A percentile compares a stretch with the other conserved stretches of the same genome.
These are phyloP conservation scores for Fragilaria crotonensis DNA, from an alignment of 108 stramenopile genomes.

Conservation along the genomic window DNA sequence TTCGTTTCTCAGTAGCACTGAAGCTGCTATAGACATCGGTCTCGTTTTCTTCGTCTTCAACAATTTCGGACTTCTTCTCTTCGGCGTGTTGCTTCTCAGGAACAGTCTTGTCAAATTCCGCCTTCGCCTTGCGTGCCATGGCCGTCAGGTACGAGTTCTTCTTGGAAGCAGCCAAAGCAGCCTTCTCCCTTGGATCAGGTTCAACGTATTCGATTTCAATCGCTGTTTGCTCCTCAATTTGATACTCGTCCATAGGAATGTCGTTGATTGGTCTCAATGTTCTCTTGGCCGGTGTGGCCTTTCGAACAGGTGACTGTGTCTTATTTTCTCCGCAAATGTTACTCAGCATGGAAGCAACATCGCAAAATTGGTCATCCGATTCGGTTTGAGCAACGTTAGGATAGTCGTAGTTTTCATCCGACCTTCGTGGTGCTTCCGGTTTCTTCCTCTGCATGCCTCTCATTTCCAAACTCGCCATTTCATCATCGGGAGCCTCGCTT, in stretches of 20 bases:
- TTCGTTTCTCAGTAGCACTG: constrained; percentile 56
- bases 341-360: background rate
- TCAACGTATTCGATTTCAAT: constrained; percentile 69
- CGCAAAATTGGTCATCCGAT: background rate
- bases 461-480: constrained; percentile 4
- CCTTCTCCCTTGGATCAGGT: constrained; percentile 1
- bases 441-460: background rate
- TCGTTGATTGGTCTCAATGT: constrained; percentile 2
- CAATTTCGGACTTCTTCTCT: background rate
- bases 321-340: constrained; percentile 11
- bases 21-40: constrained; percentile 49
- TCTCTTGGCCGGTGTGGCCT: background rate
- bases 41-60: constrained; percentile 8
- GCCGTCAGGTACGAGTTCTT: constrained; percentile 46
- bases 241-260: constrained; percentile 12
- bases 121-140: constrained; percentile 47
- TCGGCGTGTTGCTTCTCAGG: background rate
- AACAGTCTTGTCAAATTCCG: constrained; percentile 23
- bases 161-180: background rate
- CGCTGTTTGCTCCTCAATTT: constrained; percentile 49
- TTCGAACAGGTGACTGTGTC: background rate
- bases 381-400: background rate
- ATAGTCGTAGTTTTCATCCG: background rate
- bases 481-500: constrained; percentile 6
- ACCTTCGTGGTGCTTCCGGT: background rate